A percentile compares a stretch with the other conserved stretches of the same genome.
phyloP scores from a whole-genome alignment of 768 basidiomycete genomes.

The Phlebiopsis flavidoalba region DNA sequence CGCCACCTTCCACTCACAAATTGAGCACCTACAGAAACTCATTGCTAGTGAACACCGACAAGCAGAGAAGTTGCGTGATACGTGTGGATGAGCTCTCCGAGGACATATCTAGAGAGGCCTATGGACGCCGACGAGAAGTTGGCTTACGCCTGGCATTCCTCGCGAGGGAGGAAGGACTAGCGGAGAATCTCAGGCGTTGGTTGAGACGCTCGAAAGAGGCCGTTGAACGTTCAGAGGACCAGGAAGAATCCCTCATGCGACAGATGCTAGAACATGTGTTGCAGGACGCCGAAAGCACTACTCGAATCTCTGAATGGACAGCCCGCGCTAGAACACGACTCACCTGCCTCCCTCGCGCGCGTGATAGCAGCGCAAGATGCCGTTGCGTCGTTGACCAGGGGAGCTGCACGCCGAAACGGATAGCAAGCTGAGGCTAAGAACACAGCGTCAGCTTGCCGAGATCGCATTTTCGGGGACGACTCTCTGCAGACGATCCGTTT shows the following conservation, averaged over 20 bases:
- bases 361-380: conserved; percentile 44
- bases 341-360: conserved; percentile 48
- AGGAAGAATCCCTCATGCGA: conserved; percentile 12
- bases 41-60: conserved; percentile 40
- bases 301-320: conserved; percentile 31
- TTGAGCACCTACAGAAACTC: conserved; percentile 38
- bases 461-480: not conserved
- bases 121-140: conserved; percentile 69
- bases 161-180: conserved; percentile 57
- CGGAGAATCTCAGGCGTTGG: conserved; percentile 54
- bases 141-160: conserved; percentile 56
- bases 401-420: conserved; percentile 54
- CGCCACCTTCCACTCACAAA: conserved; percentile 47
- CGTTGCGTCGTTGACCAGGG: conserved; percentile 43
- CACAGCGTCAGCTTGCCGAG: not conserved
- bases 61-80: conserved; percentile 45
- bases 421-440: not conserved
- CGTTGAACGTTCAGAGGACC: conserved; percentile 16
- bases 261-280: conserved; percentile 28
- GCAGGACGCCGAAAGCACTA: conserved; percentile 30
- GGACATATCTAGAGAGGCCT: conserved; percentile 65
- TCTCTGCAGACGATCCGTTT: not conserved
- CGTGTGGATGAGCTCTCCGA: conserved; percentile 67
- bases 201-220: conserved; percentile 45
- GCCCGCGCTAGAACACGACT: conserved; percentile 21